Evolutionary conservation across 1,139 yeast genomes (phyloP), one percentile per base, ranked within the genome.

Genomic region (Candida sp.): DNA sequence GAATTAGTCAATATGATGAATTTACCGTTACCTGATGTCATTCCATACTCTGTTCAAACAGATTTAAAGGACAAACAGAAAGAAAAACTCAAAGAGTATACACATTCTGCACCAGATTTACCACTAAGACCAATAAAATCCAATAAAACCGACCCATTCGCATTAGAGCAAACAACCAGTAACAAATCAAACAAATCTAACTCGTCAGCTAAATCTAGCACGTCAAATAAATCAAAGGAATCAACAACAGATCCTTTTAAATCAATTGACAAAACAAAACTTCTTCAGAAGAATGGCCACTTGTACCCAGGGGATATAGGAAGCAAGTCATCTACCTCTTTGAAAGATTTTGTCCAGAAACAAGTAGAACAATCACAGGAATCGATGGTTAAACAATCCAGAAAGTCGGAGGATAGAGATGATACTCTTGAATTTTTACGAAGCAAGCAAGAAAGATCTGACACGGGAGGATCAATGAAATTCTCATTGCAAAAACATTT

Each of bases 1-100:
- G 95, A 88, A 59, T 64, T 90, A 15, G 81, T 87, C 50, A 62
- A 74, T 36, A 79, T 86, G 79, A 75, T 78, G 66, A 77, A 78
- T 12, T 55, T 65, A 1, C 73, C 75, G 15, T 70, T 81, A 21
- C 93, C 95, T 2, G 75, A 67, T 49, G 70, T 70, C 5, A 59
- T 70, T 32, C 79, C 78, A 38, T 61, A 58, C 42, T 60, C 68
- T 37, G 67, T 67, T 5, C 53, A 48, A 37, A 53, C 51, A 38
- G 45, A 50, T 25, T 5, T 42, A 33, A 43, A 48, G 37, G 43
- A 38, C 15, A 35, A 37, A 33, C 32, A 36, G 41, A 32, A 21
- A 22, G 25, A 22, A 37, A 34, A 33, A 39, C 4, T 39, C 7
- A 36, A 23, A 33, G 36, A 21, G 7, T 21, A 27, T 9, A 36